A percentile compares a stretch with the other conserved stretches of the same genome.
These are phyloP conservation scores for Vitis cinerea DNA, from an alignment of 164 flowering plant genomes.

Conservation along the genomic window DNA sequence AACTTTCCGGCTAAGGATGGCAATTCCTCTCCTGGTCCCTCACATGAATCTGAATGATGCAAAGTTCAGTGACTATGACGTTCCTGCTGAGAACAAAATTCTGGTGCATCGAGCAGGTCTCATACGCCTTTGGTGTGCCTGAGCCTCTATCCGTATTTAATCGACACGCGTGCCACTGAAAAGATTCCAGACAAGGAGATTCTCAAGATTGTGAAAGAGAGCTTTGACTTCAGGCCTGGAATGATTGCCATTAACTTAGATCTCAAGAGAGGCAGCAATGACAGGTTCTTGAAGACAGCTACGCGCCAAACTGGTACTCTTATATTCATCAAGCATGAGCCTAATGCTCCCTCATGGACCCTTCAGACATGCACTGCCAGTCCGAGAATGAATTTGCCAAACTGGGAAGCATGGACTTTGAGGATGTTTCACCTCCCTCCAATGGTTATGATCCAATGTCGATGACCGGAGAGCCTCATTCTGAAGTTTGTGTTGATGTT, in stretches of 20 bases:
- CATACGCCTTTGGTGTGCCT: conserved; percentile 70
- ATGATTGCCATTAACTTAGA: conserved; percentile 63
- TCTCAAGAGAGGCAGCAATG: conserved; percentile 61
- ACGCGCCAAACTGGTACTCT: conserved; percentile 12
- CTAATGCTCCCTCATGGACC: too few species aligned
- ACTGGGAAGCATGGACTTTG: too few species aligned
- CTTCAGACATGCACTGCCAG: too few species aligned
- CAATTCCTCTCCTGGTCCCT: conserved; percentile 86
- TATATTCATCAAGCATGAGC: too few species aligned
- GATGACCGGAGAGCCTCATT: too few species aligned
- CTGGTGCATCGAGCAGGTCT: conserved; percentile 56
- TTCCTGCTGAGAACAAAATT: conserved; percentile 91
- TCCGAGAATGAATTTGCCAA: too few species aligned
- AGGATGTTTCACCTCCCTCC: too few species aligned
- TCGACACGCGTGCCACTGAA: conserved; percentile 55
- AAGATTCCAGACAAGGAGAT: conserved; percentile 62
- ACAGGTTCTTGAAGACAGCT: conserved; percentile 67
- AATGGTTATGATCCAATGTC: too few species aligned
- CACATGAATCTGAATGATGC: conserved; percentile 95
- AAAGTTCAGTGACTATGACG: conserved; percentile 73
- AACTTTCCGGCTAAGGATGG: conserved; percentile 82
- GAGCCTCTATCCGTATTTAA: conserved; percentile 68
- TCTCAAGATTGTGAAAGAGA: conserved; percentile 56
- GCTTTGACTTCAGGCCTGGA: conserved; percentile 65
- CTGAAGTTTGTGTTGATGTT: too few species aligned